A percentile compares a stretch with the other conserved stretches of the same genome.
Evolutionary conservation across 2,329 filamentous ascomycete genomes (phyloP).

Genomic region (Pseudopyrenochaeta lycopersici): DNA sequence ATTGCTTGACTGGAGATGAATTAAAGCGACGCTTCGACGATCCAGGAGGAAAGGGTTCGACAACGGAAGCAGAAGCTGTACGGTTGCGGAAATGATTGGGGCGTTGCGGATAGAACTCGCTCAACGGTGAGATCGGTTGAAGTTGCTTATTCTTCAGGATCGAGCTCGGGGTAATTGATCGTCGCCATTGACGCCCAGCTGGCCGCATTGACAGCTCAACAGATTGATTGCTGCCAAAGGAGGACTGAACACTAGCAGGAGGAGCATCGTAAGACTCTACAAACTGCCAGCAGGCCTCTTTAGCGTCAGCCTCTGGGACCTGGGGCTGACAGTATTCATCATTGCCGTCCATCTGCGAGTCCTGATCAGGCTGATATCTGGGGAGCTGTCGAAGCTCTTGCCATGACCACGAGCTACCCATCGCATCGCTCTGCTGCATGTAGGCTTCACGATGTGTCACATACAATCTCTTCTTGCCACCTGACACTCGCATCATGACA

Average conservation of each 20-base stretch:
- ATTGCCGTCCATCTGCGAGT: constrained; percentile 42
- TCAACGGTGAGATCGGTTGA: constrained; percentile 48
- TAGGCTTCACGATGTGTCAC: constrained; percentile 80
- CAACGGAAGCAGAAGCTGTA: constrained; percentile 38
- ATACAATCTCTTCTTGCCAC: constrained; percentile 71
- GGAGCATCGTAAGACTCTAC: constrained; percentile 70
- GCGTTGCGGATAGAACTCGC: constrained; percentile 39
- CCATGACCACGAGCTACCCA: constrained; percentile 71
- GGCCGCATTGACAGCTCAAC: constrained; percentile 45
- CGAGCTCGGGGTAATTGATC: constrained; percentile 45
- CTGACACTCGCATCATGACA: constrained; percentile 75
- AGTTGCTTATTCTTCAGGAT: constrained; percentile 41
- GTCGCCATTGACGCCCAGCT: constrained; percentile 43
- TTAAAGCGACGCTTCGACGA: constrained; percentile 44
- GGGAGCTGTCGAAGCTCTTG: constrained; percentile 71
- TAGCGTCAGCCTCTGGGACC: constrained; percentile 68
- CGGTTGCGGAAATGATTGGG: constrained; percentile 37
- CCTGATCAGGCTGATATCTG: constrained; percentile 60
- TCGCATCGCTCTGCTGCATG: constrained; percentile 67
- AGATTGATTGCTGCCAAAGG: constrained; percentile 52
- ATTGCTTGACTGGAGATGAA: constrained; percentile 39
- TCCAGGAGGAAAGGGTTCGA: constrained; percentile 28
- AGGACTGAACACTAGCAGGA: constrained; percentile 56
- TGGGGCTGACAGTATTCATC: constrained; percentile 50
- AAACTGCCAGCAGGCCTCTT: constrained; percentile 74